These are phyloP conservation scores for Fusarium concolor DNA, from an alignment of 2,329 filamentous ascomycete species.

Conservation along the genomic window DNA sequence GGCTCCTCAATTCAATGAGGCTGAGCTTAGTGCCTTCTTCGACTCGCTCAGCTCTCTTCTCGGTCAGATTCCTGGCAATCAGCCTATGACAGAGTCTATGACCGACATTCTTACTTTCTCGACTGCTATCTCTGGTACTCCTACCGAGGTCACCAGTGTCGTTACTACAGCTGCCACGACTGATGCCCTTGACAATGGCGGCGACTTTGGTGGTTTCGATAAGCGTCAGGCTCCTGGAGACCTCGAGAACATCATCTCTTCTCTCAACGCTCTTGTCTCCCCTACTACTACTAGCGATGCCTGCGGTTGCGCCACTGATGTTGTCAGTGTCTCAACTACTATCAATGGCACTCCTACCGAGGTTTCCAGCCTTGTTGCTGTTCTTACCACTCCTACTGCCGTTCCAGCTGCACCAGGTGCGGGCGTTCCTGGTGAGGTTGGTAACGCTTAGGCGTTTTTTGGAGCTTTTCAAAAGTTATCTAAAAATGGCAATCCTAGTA, in stretches of 20 bases:
- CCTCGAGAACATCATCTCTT: neutral
- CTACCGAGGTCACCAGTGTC: neutral
- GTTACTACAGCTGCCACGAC: neutral
- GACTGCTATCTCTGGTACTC: neutral
- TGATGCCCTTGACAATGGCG: no score
- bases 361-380: neutral
- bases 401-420: neutral
- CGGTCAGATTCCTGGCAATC: neutral
- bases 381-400: neutral
- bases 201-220: neutral
- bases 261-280: neutral
- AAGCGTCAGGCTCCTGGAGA: neutral
- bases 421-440: neutral
- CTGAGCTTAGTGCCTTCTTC: neutral
- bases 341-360: neutral
- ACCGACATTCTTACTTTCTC: conserved; percentile 1
- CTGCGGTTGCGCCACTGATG: neutral
- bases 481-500: neutral
- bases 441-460: neutral
- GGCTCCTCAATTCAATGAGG: neutral
- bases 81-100: neutral
- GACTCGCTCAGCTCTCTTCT: neutral
- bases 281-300: neutral
- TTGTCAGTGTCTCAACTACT: neutral
- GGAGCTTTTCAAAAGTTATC: neutral